These are phyloP conservation scores for Polyporus arcularius DNA, from an alignment of 768 basidiomycete species.

Conservation along the genomic window DNA sequence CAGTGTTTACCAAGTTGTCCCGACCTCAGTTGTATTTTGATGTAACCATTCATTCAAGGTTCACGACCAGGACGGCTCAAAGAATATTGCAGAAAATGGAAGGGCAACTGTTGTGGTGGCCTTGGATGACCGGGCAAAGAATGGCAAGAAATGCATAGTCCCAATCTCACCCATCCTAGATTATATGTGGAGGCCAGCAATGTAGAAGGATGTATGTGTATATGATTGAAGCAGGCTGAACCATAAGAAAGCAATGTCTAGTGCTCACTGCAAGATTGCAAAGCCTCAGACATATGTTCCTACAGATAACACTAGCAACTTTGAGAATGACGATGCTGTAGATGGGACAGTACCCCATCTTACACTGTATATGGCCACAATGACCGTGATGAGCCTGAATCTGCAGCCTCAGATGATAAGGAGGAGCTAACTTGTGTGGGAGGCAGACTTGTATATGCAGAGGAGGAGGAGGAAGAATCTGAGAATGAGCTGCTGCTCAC, in stretches of 20 bases:
- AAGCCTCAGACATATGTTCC: not conserved
- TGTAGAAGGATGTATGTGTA: constrained; percentile 3
- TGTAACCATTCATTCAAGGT: too few species aligned
- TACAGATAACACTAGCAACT: not conserved
- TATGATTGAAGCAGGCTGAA: constrained; percentile 7
- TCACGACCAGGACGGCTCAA: too few species aligned
- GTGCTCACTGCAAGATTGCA: not conserved
- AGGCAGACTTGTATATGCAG: too few species aligned
- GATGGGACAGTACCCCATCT: not conserved
- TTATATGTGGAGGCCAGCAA: constrained; percentile 7
- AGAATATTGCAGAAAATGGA: too few species aligned
- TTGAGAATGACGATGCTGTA: not conserved
- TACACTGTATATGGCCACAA: too few species aligned
- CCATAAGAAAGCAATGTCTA: not conserved
- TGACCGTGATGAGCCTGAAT: too few species aligned
- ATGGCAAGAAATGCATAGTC: not conserved
- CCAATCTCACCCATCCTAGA: constrained; percentile 9
- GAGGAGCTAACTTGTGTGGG: too few species aligned
- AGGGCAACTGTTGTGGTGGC: not conserved
- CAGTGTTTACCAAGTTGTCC: too few species aligned
- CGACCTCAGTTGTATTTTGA: too few species aligned
- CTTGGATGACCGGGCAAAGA: not conserved
- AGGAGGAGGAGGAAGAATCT: too few species aligned
- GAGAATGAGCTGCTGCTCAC: too few species aligned
- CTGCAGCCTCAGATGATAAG: too few species aligned